Evolutionary conservation across 2,329 filamentous ascomycete genomes (phyloP), one percentile per base, ranked within the genome.

Genomic region (Hymenoscyphus occultus): DNA sequence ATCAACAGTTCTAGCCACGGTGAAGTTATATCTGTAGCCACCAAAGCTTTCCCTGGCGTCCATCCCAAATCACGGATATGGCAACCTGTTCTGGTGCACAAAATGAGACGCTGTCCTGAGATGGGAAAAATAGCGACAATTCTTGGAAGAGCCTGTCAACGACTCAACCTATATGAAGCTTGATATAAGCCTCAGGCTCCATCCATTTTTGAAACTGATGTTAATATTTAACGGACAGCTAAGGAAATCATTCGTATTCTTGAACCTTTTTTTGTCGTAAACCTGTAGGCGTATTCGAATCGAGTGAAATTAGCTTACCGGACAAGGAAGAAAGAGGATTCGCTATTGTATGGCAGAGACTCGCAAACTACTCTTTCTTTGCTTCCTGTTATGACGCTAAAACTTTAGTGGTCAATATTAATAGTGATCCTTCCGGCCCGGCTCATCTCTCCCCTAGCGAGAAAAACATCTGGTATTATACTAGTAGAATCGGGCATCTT

Each of bases 381-480:
- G 28, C 59, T 60, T 42, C 62, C 60, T 13, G 48, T 62, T n/a
- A 51, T 35, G 35, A 35, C 35, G 35, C 60, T 14, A 56, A 62
- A 14, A 40, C 57, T 56, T 10, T 56, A 16, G 16, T 32, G n/a
- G 48, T n/a, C 19, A 22, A 54, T 3, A 10, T 12, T 10, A 31
- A 22, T 3, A 3, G 9, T 12, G n/a, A 54, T 54, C 48, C 48
- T 28, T 13, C 48, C 2, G 19, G 9, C 19, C 10, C 19, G 13
- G 10, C 48, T 28, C 19, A 22, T 13, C 48, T 22, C n/a, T 28
- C 48, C 22, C 48, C 48, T 28, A 5, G n/a, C 48, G 19, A 22
- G 19, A 22, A 54, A 12, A 12, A 13, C 10, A 19, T 28, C 22
- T 13, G 12, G 9, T 54, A 54, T 22, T 4, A 5, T 28, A 5